Percentiles rank a stretch among this genome's conserved stretches.
Conservation (phyloP, 208 protist species). For the Crithidia bombi region DNA sequence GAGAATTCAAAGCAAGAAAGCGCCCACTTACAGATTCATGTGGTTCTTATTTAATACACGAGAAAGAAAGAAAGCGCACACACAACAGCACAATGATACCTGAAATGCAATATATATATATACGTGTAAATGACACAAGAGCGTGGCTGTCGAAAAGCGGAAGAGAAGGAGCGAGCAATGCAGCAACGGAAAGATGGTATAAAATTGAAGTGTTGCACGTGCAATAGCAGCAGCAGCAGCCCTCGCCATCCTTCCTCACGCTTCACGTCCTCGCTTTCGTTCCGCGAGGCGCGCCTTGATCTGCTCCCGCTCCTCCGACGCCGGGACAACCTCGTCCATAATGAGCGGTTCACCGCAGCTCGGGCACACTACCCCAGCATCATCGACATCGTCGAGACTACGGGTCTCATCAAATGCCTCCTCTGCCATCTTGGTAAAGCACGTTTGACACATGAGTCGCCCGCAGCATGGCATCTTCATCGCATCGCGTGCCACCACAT, state of each 20-base stretch:
- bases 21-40: too few relatives aligned
- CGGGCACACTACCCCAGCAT: slow-evolving; percentile 57
- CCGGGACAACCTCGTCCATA: slow-evolving; percentile 69
- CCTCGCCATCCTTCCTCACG: background rate
- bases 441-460: slow-evolving; percentile 58
- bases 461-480: slow-evolving; percentile 79
- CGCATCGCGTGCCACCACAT: slow-evolving; percentile 59
- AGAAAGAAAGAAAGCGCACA: too few relatives aligned
- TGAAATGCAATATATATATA: too few relatives aligned
- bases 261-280: slow-evolving; percentile 34
- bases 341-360: slow-evolving; percentile 69
- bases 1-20: too few relatives aligned
- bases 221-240: too few relatives aligned
- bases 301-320: slow-evolving; percentile 54
- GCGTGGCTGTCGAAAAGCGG: too few relatives aligned
- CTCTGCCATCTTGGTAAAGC: slow-evolving; percentile 67
- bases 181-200: too few relatives aligned
- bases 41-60: too few relatives aligned
- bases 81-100: too few relatives aligned
- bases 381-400: slow-evolving; percentile 37
- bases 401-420: slow-evolving; percentile 45
- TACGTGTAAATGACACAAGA: too few relatives aligned
- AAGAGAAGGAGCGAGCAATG: too few relatives aligned
- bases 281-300: slow-evolving; percentile 39
- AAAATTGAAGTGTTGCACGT: too few relatives aligned